Evolutionary conservation across 208 protist genomes (phyloP).

Genomic region (Leishmania martiniquensis): DNA sequence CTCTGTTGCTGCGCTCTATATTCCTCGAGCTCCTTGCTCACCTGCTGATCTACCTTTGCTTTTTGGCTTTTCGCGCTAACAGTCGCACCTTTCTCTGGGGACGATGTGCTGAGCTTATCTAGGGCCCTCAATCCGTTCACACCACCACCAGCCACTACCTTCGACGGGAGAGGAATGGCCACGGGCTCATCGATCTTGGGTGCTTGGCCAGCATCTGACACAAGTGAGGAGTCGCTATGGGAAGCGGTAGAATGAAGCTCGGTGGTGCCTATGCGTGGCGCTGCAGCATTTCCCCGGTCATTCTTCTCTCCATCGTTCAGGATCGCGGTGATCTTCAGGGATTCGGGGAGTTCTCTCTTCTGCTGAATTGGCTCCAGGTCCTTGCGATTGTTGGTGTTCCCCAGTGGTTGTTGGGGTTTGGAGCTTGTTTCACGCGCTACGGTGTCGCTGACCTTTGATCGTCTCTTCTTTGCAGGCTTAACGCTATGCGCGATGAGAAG

Average conservation of each 20-base stretch:
- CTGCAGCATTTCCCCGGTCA: conserved; percentile 12
- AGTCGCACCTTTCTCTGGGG: conserved; percentile 3
- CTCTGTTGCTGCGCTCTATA: conserved; percentile 32
- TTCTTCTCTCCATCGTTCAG: conserved; percentile 3
- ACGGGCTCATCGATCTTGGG: conserved; percentile 20
- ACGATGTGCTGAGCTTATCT: conserved; percentile 28
- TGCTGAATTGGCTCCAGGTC: conserved; percentile 25
- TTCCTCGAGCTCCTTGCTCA: conserved; percentile 23
- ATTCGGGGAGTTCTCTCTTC: conserved; percentile 28
- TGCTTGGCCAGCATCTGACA: conserved; percentile 14
- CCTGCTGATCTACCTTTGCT: conserved; percentile 23
- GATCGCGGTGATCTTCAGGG: conserved; percentile 20
- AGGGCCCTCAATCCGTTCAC: conserved; percentile 38
- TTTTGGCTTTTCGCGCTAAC: conserved; percentile 24
- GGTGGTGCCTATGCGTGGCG: conserved; percentile 16
- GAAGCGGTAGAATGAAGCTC: conserved; percentile 29
- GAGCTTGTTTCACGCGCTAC: conserved; percentile 3
- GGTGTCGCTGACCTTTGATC: conserved; percentile 19
- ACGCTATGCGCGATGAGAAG: background rate
- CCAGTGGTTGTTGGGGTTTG: conserved; percentile 7
- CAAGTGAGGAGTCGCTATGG: conserved; percentile 18
- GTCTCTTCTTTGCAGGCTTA: conserved; percentile 28
- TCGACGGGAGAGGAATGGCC: conserved; percentile 17
- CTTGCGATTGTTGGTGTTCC: conserved; percentile 13
- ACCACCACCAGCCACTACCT: conserved; percentile 38